These are phyloP conservation scores for Penstemon barbatus DNA, from an alignment of 257 asterid genomes.

Conservation along the genomic window DNA sequence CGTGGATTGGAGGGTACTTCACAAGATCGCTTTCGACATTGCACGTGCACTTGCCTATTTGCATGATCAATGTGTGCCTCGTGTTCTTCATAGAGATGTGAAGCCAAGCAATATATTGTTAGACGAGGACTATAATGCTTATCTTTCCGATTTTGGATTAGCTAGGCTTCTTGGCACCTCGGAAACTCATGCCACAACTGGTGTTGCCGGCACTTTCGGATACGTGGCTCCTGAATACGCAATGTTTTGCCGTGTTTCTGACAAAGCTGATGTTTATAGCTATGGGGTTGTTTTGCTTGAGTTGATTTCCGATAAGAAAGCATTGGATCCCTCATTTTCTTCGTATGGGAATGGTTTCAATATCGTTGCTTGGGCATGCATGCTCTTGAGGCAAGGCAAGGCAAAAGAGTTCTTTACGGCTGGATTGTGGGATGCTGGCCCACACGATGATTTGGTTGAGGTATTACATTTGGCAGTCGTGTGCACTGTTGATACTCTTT, in stretches of 20 bases:
- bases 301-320: constrained; percentile 86
- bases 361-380: constrained; percentile 88
- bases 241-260: constrained; percentile 91
- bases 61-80: constrained; percentile 88
- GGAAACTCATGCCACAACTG: constrained; percentile 86
- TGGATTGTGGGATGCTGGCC: constrained; percentile 87
- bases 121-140: constrained; percentile 81
- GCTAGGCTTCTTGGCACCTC: constrained; percentile 82
- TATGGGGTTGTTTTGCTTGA: constrained; percentile 89
- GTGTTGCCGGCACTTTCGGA: constrained; percentile 92
- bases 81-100: constrained; percentile 94
- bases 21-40: constrained; percentile 85
- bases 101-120: constrained; percentile 87
- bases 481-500: constrained; percentile 77
- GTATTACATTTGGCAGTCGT: constrained; percentile 75
- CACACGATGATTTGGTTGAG: constrained; percentile 85
- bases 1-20: constrained; percentile 84
- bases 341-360: constrained; percentile 85
- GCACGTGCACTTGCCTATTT: constrained; percentile 87
- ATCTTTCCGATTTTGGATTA: constrained; percentile 82
- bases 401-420: constrained; percentile 82
- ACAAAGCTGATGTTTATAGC: constrained; percentile 92
- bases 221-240: constrained; percentile 96
- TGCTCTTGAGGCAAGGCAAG: constrained; percentile 78
- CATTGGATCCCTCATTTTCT: constrained; percentile 87